Conservation (phyloP, 164 flowering plant genomes). For the Chimonanthus salicifolius region DNA sequence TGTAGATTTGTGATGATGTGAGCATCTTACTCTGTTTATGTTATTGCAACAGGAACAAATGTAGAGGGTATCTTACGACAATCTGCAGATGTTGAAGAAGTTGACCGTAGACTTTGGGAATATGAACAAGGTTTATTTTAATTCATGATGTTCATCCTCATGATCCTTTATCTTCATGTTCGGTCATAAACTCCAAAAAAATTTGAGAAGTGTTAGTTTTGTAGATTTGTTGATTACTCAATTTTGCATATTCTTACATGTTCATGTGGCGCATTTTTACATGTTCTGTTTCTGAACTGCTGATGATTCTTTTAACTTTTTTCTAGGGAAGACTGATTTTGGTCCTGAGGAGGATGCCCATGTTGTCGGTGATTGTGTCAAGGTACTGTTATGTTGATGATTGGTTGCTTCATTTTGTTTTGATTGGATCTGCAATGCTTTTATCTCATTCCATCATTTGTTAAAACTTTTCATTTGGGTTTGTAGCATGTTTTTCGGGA, state of each 20-base stretch:
- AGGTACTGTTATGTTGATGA: slow-evolving; percentile 41
- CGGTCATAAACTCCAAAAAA: too few species aligned
- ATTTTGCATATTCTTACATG: too few species aligned
- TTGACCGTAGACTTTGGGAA: slow-evolving; percentile 74
- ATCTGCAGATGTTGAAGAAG: slow-evolving; percentile 95
- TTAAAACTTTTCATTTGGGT: background rate
- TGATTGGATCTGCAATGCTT: background rate
- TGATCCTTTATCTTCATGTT: too few species aligned
- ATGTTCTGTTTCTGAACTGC: too few species aligned
- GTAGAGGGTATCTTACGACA: slow-evolving; percentile 94
- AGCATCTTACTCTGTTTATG: too few species aligned
- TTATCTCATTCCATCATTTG: slow-evolving; percentile 5
- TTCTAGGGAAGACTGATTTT: slow-evolving; percentile 74
- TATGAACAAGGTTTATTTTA: slow-evolving; percentile 73
- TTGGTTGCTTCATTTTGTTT: background rate
- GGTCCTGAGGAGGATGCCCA: slow-evolving; percentile 86
- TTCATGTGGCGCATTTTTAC: too few species aligned
- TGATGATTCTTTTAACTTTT: background rate
- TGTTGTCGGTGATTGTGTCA: slow-evolving; percentile 86
- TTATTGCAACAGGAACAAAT: slow-evolving; percentile 51
- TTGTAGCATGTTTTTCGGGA: slow-evolving; percentile 76
- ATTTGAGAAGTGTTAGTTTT: too few species aligned
- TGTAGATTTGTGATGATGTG: too few species aligned
- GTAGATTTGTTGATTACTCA: too few species aligned
- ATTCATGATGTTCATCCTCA: background rate